A percentile compares a stretch with the other conserved stretches of the same genome.
Evolutionary conservation across 257 asterid species (phyloP).

Genomic region (Solanum piurae): DNA sequence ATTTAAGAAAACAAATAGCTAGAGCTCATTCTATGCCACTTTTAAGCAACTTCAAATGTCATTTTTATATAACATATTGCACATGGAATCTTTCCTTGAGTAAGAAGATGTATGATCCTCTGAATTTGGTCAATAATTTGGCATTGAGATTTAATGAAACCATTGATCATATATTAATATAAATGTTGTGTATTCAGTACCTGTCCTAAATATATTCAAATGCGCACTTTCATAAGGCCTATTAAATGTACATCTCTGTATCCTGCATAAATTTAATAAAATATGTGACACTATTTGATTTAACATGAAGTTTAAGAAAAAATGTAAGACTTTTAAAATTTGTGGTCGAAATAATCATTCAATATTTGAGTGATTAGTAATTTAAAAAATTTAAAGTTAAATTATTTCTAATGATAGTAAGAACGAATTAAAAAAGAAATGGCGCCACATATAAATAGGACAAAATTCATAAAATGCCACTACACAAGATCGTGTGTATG

Average conservation of each 20-base stretch:
- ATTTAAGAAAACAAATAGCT: not conserved
- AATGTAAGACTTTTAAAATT: no score
- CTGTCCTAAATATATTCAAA: not conserved
- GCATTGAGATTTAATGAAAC: not conserved
- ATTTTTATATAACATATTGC: not conserved
- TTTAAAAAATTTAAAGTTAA: no score
- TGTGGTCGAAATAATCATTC: no score
- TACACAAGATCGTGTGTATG: not conserved
- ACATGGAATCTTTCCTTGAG: not conserved
- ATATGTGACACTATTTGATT: not conserved
- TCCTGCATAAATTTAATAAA: not conserved
- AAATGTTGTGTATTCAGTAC: not conserved
- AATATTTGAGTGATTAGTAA: no score
- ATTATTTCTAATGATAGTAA: no score
- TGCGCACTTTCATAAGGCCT: not conserved
- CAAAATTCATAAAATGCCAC: not conserved
- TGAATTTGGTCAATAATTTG: not conserved
- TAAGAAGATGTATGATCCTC: not conserved
- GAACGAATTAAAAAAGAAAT: no score
- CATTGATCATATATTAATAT: not conserved
- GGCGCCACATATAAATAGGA: no score
- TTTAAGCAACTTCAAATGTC: not conserved
- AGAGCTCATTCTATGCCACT: not conserved
- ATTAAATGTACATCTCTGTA: not conserved
- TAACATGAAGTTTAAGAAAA: no score